phyloP scores from a whole-genome alignment of 208 protist species.

The Phytomonas sp. region DNA sequence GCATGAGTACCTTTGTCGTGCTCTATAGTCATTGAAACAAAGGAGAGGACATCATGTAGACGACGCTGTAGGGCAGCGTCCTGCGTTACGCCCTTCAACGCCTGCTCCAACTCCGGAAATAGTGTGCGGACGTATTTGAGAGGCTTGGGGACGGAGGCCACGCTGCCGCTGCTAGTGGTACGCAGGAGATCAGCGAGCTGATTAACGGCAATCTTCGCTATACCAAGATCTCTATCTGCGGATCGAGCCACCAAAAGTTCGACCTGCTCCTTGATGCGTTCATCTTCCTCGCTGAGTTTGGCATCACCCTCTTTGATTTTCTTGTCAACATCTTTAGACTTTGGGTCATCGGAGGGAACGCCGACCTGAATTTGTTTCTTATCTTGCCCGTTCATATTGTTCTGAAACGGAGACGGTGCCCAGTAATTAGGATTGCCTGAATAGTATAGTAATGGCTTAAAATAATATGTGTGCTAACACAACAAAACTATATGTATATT shows the following conservation, averaged over 20 bases:
- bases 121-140: conserved; percentile 98
- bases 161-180: conserved; percentile 93
- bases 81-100: conserved; percentile 52
- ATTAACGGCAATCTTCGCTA: conserved; percentile 86
- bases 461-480: not conserved
- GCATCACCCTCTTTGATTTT: conserved; percentile 37
- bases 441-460: conserved; percentile 5
- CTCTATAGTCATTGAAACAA: conserved; percentile 97
- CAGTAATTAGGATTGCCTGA: not conserved
- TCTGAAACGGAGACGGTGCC: not conserved
- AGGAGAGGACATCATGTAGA: conserved; percentile 96
- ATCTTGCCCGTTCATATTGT: conserved; percentile 13
- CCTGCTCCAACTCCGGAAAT: conserved; percentile 88
- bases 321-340: conserved; percentile 29
- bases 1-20: conserved; percentile 50
- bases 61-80: conserved; percentile 45
- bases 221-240: conserved; percentile 57
- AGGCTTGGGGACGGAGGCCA: conserved; percentile 99
- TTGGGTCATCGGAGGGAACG: conserved; percentile 57
- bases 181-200: conserved; percentile 91
- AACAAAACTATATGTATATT: conserved; percentile 2
- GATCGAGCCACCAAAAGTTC: conserved; percentile 88
- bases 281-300: conserved; percentile 92
- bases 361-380: conserved; percentile 45
- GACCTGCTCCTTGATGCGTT: conserved; percentile 90